A percentile compares a stretch with the other conserved stretches of the same genome.
Conservation (phyloP, 2,329 filamentous ascomycete genomes). For the Alternaria consortialis region DNA sequence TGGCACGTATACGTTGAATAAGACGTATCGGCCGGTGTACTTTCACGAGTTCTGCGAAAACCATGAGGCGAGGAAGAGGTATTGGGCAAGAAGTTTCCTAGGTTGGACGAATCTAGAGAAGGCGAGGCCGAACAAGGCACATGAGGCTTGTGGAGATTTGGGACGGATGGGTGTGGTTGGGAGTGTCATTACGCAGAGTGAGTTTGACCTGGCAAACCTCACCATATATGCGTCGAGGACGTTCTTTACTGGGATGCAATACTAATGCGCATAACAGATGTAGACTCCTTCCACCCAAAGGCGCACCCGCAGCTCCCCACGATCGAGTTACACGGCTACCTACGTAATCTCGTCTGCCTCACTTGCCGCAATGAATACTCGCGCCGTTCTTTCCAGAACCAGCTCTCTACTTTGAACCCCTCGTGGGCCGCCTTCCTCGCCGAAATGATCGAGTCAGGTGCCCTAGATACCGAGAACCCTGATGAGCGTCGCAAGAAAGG, state of each 20-base stretch:
- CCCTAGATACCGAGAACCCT: conserved; percentile 79
- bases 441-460: conserved; percentile 76
- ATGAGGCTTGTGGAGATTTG: conserved; percentile 78
- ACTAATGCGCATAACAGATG: conserved; percentile 60
- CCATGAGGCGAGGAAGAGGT: conserved; percentile 88
- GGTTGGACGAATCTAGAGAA: conserved; percentile 86
- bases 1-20: conserved; percentile 93
- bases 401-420: conserved; percentile 82
- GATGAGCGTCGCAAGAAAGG: conserved; percentile 72
- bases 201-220: conserved; percentile 16
- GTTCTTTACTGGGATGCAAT: not conserved
- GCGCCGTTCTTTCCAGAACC: conserved; percentile 76
- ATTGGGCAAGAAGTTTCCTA: conserved; percentile 94
- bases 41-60: conserved; percentile 84
- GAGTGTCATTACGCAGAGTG: conserved; percentile 85
- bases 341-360: conserved; percentile 81
- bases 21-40: conserved; percentile 89
- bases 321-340: conserved; percentile 89
- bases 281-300: conserved; percentile 87
- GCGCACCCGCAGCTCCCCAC: conserved; percentile 80
- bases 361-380: conserved; percentile 78
- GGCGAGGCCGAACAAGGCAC: conserved; percentile 80
- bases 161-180: conserved; percentile 75
- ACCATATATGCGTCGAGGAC: not conserved
- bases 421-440: conserved; percentile 81